Conservation (phyloP, 2,329 filamentous ascomycete genomes). For the Pestalotiopsis sp. region DNA sequence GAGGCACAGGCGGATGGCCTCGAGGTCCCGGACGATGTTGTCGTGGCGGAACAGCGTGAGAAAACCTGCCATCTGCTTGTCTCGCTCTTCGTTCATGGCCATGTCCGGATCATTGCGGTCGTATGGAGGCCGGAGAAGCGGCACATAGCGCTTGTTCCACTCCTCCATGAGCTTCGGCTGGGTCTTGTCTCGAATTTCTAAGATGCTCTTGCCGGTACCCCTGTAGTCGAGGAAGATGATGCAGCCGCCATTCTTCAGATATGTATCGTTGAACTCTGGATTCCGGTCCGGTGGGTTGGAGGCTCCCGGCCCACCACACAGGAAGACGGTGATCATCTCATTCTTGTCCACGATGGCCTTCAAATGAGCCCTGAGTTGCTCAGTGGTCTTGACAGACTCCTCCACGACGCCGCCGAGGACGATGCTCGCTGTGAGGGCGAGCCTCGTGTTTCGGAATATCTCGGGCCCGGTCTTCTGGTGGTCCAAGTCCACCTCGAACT, state of each 20-base stretch:
- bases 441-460: neutral
- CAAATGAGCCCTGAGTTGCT: neutral
- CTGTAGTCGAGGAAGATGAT: slow-evolving; percentile 70
- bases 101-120: neutral
- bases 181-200: slow-evolving; percentile 56
- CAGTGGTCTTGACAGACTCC: neutral
- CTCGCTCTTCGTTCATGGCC: neutral
- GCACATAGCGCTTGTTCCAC: neutral
- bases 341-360: neutral
- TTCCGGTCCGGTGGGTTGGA: slow-evolving; percentile 31
- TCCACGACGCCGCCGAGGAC: neutral
- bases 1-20: slow-evolving; percentile 65
- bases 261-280: slow-evolving; percentile 49
- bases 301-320: slow-evolving; percentile 70
- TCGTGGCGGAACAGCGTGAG: slow-evolving; percentile 70
- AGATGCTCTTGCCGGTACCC: slow-evolving; percentile 65
- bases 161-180: neutral
- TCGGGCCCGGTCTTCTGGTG: neutral
- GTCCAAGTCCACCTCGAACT: neutral
- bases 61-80: slow-evolving; percentile 62
- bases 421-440: neutral
- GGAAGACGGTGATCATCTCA: slow-evolving; percentile 44
- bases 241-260: slow-evolving; percentile 62
- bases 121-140: neutral
- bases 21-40: slow-evolving; percentile 72